Conservation (phyloP, 768 basidiomycete genomes). For the Polyporus arcularius region DNA sequence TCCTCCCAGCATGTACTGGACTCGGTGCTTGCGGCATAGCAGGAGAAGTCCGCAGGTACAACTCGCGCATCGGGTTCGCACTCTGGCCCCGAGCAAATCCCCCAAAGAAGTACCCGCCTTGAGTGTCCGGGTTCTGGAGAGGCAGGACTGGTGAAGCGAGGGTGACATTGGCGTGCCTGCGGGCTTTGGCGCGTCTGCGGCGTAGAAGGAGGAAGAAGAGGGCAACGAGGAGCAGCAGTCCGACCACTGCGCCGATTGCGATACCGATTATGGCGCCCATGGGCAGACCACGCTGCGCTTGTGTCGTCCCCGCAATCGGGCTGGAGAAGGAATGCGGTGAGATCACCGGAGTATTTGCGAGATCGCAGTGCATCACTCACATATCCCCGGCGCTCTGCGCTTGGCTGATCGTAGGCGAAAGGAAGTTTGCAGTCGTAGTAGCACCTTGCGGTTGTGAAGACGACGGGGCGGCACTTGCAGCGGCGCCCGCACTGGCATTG, state of each 20-base stretch:
- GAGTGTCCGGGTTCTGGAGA: constrained; percentile 12
- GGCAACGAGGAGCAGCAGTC: constrained; percentile 5
- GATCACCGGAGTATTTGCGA: background rate
- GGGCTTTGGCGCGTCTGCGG: background rate
- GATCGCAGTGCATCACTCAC: background rate
- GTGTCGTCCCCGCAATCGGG: background rate
- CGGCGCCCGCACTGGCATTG: background rate
- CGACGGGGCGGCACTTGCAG: background rate
- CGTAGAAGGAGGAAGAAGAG: constrained; percentile 7
- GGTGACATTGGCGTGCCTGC: background rate
- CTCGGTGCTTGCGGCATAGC: too few species aligned
- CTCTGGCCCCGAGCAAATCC: background rate
- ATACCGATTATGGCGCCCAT: constrained; percentile 9
- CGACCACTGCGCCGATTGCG: background rate
- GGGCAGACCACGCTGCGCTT: background rate
- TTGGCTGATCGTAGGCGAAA: background rate
- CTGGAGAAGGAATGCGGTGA: background rate
- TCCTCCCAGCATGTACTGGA: too few species aligned
- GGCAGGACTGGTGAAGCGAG: constrained; percentile 9
- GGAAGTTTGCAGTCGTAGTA: background rate
- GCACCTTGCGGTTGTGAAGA: background rate
- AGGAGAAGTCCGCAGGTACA: too few species aligned
- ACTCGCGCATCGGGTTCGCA: too few species aligned
- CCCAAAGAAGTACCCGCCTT: background rate
- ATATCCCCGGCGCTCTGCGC: too few species aligned